Evolutionary conservation across 164 flowering plant genomes (phyloP), one percentile per base, ranked within the genome.

Genomic region (Magnolia officinalis): DNA sequence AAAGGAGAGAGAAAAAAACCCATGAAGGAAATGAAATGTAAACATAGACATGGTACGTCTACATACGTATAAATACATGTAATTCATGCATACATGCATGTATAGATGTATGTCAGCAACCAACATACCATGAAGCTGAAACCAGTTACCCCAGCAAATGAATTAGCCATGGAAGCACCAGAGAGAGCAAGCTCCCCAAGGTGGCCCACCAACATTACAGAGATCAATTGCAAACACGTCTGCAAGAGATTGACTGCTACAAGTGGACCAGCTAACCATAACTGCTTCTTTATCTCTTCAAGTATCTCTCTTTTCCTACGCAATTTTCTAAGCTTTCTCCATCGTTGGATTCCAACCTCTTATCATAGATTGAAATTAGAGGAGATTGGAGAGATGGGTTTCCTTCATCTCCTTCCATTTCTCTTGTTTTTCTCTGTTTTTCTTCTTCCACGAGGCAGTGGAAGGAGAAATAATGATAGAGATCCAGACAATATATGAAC

Each of bases 161-260:
- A 90, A 80, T 87, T 88, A 61, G 96, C 96, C 86, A 93, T 82
- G 45, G 97, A 86, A 81, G 91, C 93, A 75, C 89, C 89, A 29
- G 97, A 83, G 21, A 92, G 92, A 78, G 91, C 74, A 6, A 92
- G 75, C 74, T 89, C 87, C 0, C 95, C 91, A 31, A 92, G 87
- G 81, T 92, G 98, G 9, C 97, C 97, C 45, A 91, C 95, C 77
- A 88, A 87, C 92, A 92, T 90, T 19, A 92, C 77, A 1, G 96
- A 87, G 11, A 92, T 87, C 29, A 89, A 63, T 76, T 91, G 93
- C 69, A 91, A 24, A 69, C 84, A 80, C 18, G 61, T 86, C 78
- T 82, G 85, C 64, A 88, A 80, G 0, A 90, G 58, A 51, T 78
- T 79, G 4, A 85, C 90, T 21, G 71, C 49, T 1, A 91, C 72